Conservation (phyloP, 2,329 filamentous ascomycete genomes). For the Aspergillus neotritici region DNA sequence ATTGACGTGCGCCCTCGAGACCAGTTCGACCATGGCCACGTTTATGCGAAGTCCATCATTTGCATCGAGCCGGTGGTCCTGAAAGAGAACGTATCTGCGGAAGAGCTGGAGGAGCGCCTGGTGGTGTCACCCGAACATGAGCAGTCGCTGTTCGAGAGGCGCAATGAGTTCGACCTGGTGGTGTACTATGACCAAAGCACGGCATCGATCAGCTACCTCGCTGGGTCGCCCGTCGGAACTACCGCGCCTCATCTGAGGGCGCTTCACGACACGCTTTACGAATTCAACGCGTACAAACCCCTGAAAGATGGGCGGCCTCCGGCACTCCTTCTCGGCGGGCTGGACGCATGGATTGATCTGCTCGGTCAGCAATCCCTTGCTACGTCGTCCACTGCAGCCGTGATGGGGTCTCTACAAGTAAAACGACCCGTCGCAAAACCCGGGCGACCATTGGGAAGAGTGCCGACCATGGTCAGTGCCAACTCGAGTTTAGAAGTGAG, state of each 20-base stretch:
- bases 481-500: constrained; percentile 51
- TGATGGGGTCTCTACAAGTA: constrained; percentile 41
- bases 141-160: constrained; percentile 64
- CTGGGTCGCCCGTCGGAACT: constrained; percentile 41
- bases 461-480: constrained; percentile 47
- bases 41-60: constrained; percentile 75
- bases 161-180: constrained; percentile 74
- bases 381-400: constrained; percentile 50
- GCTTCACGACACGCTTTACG: constrained; percentile 71
- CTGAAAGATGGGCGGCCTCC: constrained; percentile 61
- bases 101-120: constrained; percentile 52
- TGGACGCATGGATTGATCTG: constrained; percentile 82
- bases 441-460: constrained; percentile 47
- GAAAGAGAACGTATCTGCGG: constrained; percentile 61
- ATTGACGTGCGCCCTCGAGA: constrained; percentile 80
- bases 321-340: constrained; percentile 71
- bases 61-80: constrained; percentile 82
- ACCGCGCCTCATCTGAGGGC: constrained; percentile 58
- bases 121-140: constrained; percentile 53
- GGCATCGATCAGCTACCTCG: constrained; percentile 53
- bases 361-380: constrained; percentile 64
- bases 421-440: constrained; percentile 33
- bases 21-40: constrained; percentile 82
- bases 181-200: constrained; percentile 81
- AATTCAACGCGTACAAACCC: constrained; percentile 76